Conservation (phyloP, 768 basidiomycete genomes). For the Lentinus tigrinus region DNA sequence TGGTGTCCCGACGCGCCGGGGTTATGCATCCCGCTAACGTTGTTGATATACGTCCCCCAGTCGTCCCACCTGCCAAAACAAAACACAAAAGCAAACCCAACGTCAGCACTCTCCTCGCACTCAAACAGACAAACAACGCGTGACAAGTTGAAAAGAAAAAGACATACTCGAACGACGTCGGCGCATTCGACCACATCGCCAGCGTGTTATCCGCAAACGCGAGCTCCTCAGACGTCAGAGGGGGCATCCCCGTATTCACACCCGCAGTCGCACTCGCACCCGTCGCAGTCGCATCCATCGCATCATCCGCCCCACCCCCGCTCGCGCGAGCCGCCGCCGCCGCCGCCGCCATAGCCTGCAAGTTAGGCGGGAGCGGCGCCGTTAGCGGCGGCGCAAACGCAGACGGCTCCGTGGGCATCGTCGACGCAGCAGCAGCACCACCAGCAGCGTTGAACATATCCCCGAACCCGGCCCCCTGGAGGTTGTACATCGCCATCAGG, state of each 20-base stretch:
- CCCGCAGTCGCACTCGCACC: neutral
- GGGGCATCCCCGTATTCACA: no score
- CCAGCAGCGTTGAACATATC: slow-evolving; percentile 23
- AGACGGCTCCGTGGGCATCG: neutral
- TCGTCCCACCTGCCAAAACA: slow-evolving; percentile 27
- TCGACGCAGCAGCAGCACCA: no score
- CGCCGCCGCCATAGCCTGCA: slow-evolving; percentile 3
- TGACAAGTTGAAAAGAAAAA: neutral
- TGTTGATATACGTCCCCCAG: slow-evolving; percentile 28
- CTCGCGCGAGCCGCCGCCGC: neutral
- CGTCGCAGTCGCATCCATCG: neutral
- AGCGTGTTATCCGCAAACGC: slow-evolving; percentile 43
- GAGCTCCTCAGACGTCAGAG: slow-evolving; percentile 8
- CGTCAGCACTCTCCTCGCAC: neutral
- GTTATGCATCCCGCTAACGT: slow-evolving; percentile 20
- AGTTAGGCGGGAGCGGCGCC: neutral
- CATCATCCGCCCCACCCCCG: neutral
- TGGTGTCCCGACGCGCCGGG: slow-evolving; percentile 1
- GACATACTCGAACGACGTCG: slow-evolving; percentile 59
- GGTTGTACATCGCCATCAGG: slow-evolving; percentile 22
- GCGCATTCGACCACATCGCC: slow-evolving; percentile 63
- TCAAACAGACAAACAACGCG: no score
- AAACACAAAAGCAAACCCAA: neutral
- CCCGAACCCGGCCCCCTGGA: slow-evolving; percentile 23
- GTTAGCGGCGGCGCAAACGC: neutral